Percentiles rank a stretch among this genome's conserved stretches.
phyloP scores from a whole-genome alignment of 495 filamentous ascomycete species.

The Cairneyella variabilis region DNA sequence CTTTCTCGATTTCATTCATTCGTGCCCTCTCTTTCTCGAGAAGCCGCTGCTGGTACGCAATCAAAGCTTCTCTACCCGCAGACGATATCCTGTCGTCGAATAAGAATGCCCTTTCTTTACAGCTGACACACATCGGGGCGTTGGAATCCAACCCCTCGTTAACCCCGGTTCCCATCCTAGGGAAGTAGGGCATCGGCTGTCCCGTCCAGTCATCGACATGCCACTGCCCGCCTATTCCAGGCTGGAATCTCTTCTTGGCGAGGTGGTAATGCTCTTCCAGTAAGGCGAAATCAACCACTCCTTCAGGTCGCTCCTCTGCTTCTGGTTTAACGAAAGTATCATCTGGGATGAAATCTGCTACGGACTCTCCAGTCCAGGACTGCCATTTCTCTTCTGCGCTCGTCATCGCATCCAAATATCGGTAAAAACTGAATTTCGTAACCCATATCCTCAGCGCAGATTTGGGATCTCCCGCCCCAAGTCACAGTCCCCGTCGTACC shows the following conservation, averaged over 20 bases:
- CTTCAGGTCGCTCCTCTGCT: conserved; percentile 26
- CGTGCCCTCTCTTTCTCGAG: too few species aligned
- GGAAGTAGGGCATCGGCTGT: background rate
- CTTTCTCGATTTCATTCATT: too few species aligned
- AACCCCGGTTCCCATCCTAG: too few species aligned
- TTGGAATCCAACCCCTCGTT: too few species aligned
- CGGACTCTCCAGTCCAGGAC: conserved; percentile 33
- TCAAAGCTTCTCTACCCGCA: too few species aligned
- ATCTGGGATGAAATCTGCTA: conserved; percentile 19
- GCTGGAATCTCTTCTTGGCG: conserved; percentile 2
- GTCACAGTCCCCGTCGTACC: conserved; percentile 43
- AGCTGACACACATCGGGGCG: too few species aligned
- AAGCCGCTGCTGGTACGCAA: too few species aligned
- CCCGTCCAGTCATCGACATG: background rate
- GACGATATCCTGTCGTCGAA: background rate
- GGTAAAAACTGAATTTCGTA: background rate
- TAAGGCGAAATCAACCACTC: conserved; percentile 32
- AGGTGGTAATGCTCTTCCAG: conserved; percentile 22
- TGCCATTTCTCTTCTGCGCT: background rate
- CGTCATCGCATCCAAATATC: conserved; percentile 6
- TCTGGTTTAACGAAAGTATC: conserved; percentile 28
- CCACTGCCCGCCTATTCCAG: background rate
- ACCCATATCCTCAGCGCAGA: conserved; percentile 1
- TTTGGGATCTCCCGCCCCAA: conserved; percentile 22
- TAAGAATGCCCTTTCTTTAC: too few species aligned